Evolutionary conservation across 768 basidiomycete genomes (phyloP).

Genomic region (Podaxis pistillaris): DNA sequence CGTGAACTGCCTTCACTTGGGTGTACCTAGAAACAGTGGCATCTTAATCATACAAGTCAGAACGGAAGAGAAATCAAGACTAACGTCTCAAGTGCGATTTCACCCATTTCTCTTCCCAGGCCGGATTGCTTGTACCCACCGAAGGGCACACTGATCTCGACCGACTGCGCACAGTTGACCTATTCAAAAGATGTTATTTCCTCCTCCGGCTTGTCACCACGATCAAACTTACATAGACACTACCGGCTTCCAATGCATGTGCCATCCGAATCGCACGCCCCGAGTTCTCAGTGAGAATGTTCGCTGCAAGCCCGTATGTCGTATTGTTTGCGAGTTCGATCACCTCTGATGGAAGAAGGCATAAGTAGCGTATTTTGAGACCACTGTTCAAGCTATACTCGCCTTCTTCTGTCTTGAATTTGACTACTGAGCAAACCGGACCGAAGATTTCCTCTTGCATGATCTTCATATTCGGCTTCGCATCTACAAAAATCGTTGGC

Average conservation of each 20-base stretch:
- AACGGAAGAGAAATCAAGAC: conserved; percentile 19
- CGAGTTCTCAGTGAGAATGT: conserved; percentile 72
- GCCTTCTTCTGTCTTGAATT: conserved; percentile 65
- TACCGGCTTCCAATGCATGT: conserved; percentile 66
- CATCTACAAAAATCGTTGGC: conserved; percentile 76
- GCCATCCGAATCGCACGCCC: conserved; percentile 63
- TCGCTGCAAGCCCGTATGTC: conserved; percentile 74
- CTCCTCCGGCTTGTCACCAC: not conserved
- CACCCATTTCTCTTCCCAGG: conserved; percentile 67
- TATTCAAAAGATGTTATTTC: conserved; percentile 8
- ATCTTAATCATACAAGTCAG: not conserved
- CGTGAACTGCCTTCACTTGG: conserved; percentile 55
- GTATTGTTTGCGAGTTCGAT: conserved; percentile 73
- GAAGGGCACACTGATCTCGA: conserved; percentile 56
- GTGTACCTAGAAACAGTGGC: conserved; percentile 37
- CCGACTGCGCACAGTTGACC: conserved; percentile 43
- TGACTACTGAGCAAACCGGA: conserved; percentile 74
- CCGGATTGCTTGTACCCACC: conserved; percentile 77
- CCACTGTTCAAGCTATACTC: not conserved
- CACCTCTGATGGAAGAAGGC: conserved; percentile 32
- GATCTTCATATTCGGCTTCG: conserved; percentile 69
- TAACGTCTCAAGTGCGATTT: conserved; percentile 57
- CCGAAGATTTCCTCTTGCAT: conserved; percentile 79
- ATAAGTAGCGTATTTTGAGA: too few species aligned
- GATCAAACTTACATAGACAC: conserved; percentile 45